A percentile compares a stretch with the other conserved stretches of the same genome.
phyloP scores from a whole-genome alignment of 1,284 basidiomycete species.

The Golubevia pallescens region DNA sequence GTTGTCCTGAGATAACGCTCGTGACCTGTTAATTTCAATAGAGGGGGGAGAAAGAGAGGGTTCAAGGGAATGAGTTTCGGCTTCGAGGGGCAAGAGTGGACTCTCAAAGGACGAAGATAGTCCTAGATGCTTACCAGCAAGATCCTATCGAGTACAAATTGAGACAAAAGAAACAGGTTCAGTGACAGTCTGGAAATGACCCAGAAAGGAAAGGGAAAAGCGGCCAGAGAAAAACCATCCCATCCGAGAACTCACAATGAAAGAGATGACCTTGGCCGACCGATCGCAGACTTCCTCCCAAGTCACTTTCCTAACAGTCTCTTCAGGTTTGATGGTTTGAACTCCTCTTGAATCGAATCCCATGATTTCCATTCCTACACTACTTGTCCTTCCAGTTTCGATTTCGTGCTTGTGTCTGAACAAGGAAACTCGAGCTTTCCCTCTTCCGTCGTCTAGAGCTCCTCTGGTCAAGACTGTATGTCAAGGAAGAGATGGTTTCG shows the following conservation, averaged over 20 bases:
- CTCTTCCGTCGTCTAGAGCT: constrained; percentile 89
- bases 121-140: not conserved
- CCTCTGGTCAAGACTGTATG: constrained; percentile 69
- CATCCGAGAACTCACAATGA: constrained; percentile 82
- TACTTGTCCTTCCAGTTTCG: constrained; percentile 91
- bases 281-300: constrained; percentile 96
- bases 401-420: constrained; percentile 98
- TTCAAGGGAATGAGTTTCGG: too few species aligned
- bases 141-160: too few species aligned
- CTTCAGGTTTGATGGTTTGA: constrained; percentile 4
- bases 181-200: too few species aligned
- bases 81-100: too few species aligned
- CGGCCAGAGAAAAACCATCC: too few species aligned
- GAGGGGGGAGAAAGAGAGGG: not conserved
- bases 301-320: constrained; percentile 27
- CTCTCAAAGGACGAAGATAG: not conserved
- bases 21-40: constrained; percentile 46
- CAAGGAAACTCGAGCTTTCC: constrained; percentile 85
- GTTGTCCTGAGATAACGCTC: constrained; percentile 77
- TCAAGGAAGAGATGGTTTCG: not conserved
- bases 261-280: constrained; percentile 90
- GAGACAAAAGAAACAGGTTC: not conserved
- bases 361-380: constrained; percentile 89
- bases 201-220: too few species aligned
- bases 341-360: constrained; percentile 65